Percentiles rank a stretch among this genome's conserved stretches.
Conservation (phyloP, 345 rosid genomes). For the Salix purpurea region DNA sequence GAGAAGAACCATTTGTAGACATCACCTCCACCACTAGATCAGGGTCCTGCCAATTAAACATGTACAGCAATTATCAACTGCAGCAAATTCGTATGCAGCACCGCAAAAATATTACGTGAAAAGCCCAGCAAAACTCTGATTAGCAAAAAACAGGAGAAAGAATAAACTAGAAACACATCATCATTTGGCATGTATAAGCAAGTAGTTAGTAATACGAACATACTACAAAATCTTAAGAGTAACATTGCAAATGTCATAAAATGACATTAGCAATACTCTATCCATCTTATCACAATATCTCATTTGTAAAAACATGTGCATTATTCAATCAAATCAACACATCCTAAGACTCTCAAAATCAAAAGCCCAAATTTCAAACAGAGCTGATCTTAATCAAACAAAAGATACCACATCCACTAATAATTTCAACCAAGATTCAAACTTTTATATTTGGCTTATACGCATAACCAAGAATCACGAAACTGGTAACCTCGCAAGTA, state of each 20-base stretch:
- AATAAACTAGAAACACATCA: neutral
- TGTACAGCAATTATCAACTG: neutral
- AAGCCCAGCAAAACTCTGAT: neutral
- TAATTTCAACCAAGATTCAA: neutral
- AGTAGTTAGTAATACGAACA: neutral
- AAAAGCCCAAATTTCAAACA: neutral
- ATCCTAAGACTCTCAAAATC: neutral
- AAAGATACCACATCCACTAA: neutral
- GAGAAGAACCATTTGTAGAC: constrained; percentile 53
- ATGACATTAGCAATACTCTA: neutral
- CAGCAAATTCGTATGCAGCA: neutral
- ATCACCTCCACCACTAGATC: constrained; percentile 85
- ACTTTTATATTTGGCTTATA: neutral
- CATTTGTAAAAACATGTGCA: neutral
- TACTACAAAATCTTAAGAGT: neutral
- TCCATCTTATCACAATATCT: neutral
- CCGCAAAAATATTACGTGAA: neutral
- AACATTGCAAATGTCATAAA: neutral
- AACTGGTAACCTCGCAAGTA: neutral
- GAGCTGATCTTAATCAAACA: neutral
- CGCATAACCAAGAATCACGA: neutral
- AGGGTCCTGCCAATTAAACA: constrained; percentile 57
- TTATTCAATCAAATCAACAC: neutral
- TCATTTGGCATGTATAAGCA: neutral
- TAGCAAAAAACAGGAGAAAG: neutral